Evolutionary conservation across 139 green algal species (phyloP).

Genomic region (Chlamydomonas incerta): DNA sequence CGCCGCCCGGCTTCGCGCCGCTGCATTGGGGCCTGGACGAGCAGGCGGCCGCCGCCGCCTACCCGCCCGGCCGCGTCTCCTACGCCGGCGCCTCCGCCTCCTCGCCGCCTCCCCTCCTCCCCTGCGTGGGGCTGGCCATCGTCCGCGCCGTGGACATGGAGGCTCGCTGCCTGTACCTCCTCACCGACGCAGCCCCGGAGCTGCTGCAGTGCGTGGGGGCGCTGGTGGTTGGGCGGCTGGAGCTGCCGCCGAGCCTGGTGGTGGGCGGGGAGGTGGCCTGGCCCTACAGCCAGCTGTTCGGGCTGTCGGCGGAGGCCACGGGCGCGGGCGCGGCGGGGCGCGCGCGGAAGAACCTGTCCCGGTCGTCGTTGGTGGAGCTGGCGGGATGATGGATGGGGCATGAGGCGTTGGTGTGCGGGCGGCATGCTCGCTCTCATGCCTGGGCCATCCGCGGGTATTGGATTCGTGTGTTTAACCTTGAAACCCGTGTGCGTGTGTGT

Average conservation of each 20-base stretch:
- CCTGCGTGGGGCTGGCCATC: conserved; percentile 82
- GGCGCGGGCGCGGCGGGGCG: conserved; percentile 66
- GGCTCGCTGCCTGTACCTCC: conserved; percentile 59
- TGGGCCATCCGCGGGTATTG: no score
- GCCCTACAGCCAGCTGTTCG: conserved; percentile 60
- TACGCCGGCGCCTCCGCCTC: neutral
- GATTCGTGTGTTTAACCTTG: no score
- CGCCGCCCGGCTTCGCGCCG: no score
- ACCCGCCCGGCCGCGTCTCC: conserved; percentile 8
- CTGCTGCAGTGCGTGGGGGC: conserved; percentile 59
- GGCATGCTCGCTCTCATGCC: no score
- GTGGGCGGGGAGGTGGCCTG: conserved; percentile 47
- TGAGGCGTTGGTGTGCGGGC: no score
- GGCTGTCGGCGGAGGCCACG: conserved; percentile 69
- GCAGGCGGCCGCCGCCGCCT: conserved; percentile 2
- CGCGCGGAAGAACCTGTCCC: conserved; percentile 76
- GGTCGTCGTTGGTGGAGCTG: conserved; percentile 47
- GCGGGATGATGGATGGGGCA: conserved; percentile 19
- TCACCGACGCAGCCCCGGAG: conserved; percentile 64
- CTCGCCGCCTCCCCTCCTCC: conserved; percentile 35
- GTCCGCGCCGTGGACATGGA: conserved; percentile 72
- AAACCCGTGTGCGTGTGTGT: no score
- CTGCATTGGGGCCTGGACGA: neutral
- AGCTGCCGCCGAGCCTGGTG: conserved; percentile 76
- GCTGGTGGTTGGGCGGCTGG: conserved; percentile 72